Conservation (phyloP, 768 basidiomycete species). For the Trametes villosa region DNA sequence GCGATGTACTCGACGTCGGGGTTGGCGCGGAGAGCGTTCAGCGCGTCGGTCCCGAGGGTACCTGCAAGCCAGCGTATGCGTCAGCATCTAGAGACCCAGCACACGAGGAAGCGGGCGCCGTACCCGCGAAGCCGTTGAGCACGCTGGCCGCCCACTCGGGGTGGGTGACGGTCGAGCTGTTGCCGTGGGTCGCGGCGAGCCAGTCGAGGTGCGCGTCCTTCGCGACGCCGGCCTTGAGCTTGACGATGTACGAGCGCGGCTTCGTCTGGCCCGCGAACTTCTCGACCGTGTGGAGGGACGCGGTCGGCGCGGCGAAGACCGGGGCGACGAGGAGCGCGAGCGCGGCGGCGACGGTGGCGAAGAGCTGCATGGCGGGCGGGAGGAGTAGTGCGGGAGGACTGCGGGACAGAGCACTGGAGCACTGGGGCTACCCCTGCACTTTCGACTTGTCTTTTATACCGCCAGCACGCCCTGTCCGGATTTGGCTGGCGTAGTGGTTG, state of each 20-base stretch:
- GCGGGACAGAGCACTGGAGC: constrained; percentile 6
- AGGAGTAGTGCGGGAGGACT: background rate
- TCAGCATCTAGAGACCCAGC: background rate
- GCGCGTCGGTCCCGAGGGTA: constrained; percentile 13
- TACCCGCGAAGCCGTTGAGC: constrained; percentile 32
- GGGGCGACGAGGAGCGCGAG: constrained; percentile 12
- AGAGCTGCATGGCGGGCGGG: constrained; percentile 3
- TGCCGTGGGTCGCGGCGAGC: constrained; percentile 13
- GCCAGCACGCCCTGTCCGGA: too few relatives aligned
- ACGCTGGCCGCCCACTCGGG: constrained; percentile 24
- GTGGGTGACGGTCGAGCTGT: constrained; percentile 22
- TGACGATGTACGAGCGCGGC: constrained; percentile 28
- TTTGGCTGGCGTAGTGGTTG: too few relatives aligned
- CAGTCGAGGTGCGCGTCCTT: constrained; percentile 24
- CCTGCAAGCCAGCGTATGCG: constrained; percentile 8
- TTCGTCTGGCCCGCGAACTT: constrained; percentile 22
- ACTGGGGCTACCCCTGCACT: background rate
- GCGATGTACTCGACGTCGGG: constrained; percentile 28
- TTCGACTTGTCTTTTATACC: background rate
- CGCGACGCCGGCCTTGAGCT: constrained; percentile 25
- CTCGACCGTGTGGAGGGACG: constrained; percentile 4
- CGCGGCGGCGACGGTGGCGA: constrained; percentile 8
- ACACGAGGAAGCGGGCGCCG: background rate
- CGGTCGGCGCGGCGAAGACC: constrained; percentile 1
- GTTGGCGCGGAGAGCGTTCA: constrained; percentile 26